Evolutionary conservation across 345 rosid species (phyloP).

Genomic region (Erysimum cheiranthoides): DNA sequence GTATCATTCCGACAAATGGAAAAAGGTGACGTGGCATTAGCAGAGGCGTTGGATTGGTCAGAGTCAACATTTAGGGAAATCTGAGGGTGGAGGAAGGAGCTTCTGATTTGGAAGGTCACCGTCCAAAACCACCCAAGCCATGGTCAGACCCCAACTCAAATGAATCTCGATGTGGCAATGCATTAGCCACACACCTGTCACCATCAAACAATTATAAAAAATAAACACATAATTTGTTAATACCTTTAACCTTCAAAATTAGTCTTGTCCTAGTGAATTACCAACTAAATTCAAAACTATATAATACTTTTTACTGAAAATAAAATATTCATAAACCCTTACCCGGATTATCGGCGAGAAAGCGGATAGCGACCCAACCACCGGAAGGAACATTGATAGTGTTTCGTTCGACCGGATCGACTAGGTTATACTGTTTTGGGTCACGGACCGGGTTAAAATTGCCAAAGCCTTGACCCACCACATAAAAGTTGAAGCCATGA

Average conservation of each 20-base stretch:
- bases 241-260: background rate
- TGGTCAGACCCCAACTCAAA: slow-evolving; percentile 72
- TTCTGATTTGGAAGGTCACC: slow-evolving; percentile 71
- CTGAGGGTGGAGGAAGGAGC: slow-evolving; percentile 73
- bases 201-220: slow-evolving; percentile 19
- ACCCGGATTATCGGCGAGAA: slow-evolving; percentile 85
- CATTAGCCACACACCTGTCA: slow-evolving; percentile 73
- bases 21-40: slow-evolving; percentile 19
- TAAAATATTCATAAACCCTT: background rate
- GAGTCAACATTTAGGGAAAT: slow-evolving; percentile 70
- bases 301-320: background rate
- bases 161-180: slow-evolving; percentile 79
- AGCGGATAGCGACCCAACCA: slow-evolving; percentile 81
- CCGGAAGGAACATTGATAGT: slow-evolving; percentile 68
- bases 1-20: background rate
- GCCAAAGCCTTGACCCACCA: slow-evolving; percentile 85
- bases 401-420: slow-evolving; percentile 81
- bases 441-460: slow-evolving; percentile 63
- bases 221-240: background rate
- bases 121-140: slow-evolving; percentile 77
- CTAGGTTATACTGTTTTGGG: slow-evolving; percentile 62
- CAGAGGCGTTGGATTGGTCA: slow-evolving; percentile 36
- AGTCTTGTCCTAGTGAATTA: background rate
- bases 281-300: background rate
- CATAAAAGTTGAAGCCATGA: slow-evolving; percentile 73